Percentiles rank a stretch among this genome's conserved stretches.
Evolutionary conservation across 768 basidiomycete genomes (phyloP).

Genomic region (Tremella fuciformis): DNA sequence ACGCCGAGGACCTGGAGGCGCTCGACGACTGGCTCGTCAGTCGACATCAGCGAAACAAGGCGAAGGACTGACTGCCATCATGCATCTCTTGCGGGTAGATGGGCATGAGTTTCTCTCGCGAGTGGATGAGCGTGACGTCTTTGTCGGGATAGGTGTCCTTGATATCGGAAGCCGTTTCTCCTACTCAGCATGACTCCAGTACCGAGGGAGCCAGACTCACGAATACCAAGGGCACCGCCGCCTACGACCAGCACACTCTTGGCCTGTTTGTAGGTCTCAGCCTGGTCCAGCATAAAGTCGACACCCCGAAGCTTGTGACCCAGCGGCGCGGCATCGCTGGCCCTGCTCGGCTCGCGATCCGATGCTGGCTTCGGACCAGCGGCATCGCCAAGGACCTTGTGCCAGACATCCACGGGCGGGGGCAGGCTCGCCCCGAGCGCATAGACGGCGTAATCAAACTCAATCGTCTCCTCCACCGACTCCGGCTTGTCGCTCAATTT

Average conservation of each 20-base stretch:
- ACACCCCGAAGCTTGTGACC: constrained; percentile 49
- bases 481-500: constrained; percentile 5
- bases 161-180: constrained; percentile 53
- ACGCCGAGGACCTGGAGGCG: constrained; percentile 39
- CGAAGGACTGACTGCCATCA: constrained; percentile 34
- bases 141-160: constrained; percentile 51
- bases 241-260: constrained; percentile 52
- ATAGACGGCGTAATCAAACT: constrained; percentile 49
- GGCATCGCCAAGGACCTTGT: constrained; percentile 13
- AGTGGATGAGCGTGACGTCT: constrained; percentile 53
- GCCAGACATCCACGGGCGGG: constrained; percentile 48
- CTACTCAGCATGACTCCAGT: background rate
- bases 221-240: constrained; percentile 53
- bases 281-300: constrained; percentile 46
- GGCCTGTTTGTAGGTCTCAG: constrained; percentile 38
- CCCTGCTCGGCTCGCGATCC: no score
- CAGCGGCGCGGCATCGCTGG: background rate
- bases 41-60: background rate
- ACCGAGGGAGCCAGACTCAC: constrained; percentile 25
- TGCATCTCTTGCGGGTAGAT: constrained; percentile 51
- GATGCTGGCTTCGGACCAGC: background rate
- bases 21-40: constrained; percentile 27
- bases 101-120: constrained; percentile 49
- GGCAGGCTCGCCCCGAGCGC: constrained; percentile 49
- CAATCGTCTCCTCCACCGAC: constrained; percentile 41